Percentiles rank a stretch among this genome's conserved stretches.
Conservation (phyloP, 108 stramenopile genomes). For the Cyclotella cryptica region DNA sequence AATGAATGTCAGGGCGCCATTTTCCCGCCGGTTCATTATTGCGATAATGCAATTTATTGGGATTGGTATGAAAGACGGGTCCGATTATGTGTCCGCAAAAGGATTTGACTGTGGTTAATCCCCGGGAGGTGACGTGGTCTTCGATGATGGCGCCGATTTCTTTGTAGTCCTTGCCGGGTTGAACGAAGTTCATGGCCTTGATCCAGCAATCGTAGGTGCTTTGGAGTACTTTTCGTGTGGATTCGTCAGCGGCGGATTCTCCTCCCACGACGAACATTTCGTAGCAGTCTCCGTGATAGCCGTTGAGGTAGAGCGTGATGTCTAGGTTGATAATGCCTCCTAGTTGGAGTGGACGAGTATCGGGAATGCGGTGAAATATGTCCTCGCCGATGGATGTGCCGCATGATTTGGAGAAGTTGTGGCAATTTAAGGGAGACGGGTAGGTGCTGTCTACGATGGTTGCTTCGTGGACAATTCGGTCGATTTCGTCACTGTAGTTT, state of each 20-base stretch:
- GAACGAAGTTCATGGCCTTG: too few species aligned
- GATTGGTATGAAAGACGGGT: slow-evolving; percentile 91
- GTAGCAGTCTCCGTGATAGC: slow-evolving; percentile 97
- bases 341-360: slow-evolving; percentile 77
- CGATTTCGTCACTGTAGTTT: too few species aligned
- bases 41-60: slow-evolving; percentile 95
- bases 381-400: slow-evolving; percentile 99
- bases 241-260: too few species aligned
- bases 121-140: slow-evolving; percentile 69
- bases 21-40: slow-evolving; percentile 89
- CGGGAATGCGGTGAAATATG: slow-evolving; percentile 99
- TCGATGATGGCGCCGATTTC: slow-evolving; percentile 94
- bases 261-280: slow-evolving; percentile 97
- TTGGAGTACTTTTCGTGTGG: slow-evolving; percentile 73
- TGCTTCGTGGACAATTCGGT: too few species aligned
- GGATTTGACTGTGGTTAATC: slow-evolving; percentile 79
- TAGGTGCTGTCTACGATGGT: slow-evolving; percentile 58
- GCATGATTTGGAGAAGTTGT: slow-evolving; percentile 96
- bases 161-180: slow-evolving; percentile 90
- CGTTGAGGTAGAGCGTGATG: slow-evolving; percentile 93
- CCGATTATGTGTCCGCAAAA: slow-evolving; percentile 99
- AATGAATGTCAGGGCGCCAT: slow-evolving; percentile 97
- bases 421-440: slow-evolving; percentile 97
- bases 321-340: slow-evolving; percentile 99
- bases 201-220: slow-evolving; percentile 92